phyloP scores from a whole-genome alignment of 2,329 filamentous ascomycete species.

The Sordariomycetes sp. region DNA sequence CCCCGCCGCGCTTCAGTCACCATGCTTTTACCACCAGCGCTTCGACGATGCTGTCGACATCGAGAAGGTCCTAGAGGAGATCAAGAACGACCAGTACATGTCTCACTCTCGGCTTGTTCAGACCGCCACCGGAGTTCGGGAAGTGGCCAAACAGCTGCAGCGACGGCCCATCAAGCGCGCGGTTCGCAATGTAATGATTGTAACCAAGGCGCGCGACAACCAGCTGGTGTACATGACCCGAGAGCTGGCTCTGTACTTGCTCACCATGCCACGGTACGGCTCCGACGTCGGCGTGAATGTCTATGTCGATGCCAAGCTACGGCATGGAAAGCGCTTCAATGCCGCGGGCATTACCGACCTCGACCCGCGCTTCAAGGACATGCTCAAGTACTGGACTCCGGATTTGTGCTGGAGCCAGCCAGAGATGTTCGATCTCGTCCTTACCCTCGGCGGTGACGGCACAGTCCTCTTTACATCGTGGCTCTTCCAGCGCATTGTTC shows the following conservation, averaged over 20 bases:
- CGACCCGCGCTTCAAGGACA: constrained; percentile 66
- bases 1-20: constrained; percentile 63
- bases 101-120: constrained; percentile 91
- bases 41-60: constrained; percentile 96
- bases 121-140: constrained; percentile 87
- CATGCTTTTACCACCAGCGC: constrained; percentile 95
- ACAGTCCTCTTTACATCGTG: constrained; percentile 83
- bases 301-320: constrained; percentile 94
- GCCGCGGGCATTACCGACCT: constrained; percentile 60
- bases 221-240: constrained; percentile 80
- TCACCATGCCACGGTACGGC: constrained; percentile 81
- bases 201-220: constrained; percentile 96
- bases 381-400: constrained; percentile 93
- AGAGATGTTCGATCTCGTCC: constrained; percentile 89
- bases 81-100: constrained; percentile 77
- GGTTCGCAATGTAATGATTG: constrained; percentile 93
- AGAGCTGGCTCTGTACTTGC: constrained; percentile 78
- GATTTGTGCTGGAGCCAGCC: constrained; percentile 90
- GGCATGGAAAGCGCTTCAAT: constrained; percentile 79
- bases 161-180: constrained; percentile 84
- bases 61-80: constrained; percentile 88
- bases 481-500: constrained; percentile 85
- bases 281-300: constrained; percentile 88
- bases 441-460: constrained; percentile 78
- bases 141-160: constrained; percentile 92